These are phyloP conservation scores for Histomonas meleagridis DNA, from an alignment of 208 protist species.

Conservation along the genomic window DNA sequence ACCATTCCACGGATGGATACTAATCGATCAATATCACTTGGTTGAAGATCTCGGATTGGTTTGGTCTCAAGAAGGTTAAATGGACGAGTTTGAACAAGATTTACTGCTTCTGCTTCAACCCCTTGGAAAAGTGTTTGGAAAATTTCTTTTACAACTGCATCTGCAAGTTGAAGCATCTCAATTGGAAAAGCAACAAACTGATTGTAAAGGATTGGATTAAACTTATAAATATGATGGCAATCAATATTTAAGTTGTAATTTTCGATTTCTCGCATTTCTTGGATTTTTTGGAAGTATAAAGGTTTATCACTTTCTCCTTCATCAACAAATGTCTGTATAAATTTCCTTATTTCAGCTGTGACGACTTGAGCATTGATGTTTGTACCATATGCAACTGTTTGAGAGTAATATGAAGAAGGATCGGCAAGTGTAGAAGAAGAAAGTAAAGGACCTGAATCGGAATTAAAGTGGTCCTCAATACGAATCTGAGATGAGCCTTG, in stretches of 20 bases:
- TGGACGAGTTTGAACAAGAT: slow-evolving; percentile 51
- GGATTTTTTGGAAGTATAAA: not conserved
- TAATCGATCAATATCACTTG: slow-evolving; percentile 66
- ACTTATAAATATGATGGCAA: not conserved
- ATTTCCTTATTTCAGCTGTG: not conserved
- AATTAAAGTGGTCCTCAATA: not conserved
- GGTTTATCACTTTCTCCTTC: not conserved
- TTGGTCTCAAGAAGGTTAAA: slow-evolving; percentile 59
- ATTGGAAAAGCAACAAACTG: slow-evolving; percentile 9
- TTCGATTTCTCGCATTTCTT: not conserved
- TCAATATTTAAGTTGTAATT: slow-evolving; percentile 11
- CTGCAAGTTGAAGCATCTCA: slow-evolving; percentile 7
- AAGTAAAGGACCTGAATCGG: not conserved
- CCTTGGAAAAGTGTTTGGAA: slow-evolving; percentile 1
- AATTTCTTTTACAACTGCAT: slow-evolving; percentile 26
- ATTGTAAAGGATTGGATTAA: not conserved
- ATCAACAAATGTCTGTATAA: not conserved
- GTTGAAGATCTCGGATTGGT: slow-evolving; percentile 63
- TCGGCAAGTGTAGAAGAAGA: not conserved
- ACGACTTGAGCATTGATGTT: not conserved
- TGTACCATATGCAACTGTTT: slow-evolving; percentile 21
- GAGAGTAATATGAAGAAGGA: not conserved
- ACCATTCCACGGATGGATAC: slow-evolving; percentile 69
- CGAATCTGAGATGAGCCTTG: not conserved
- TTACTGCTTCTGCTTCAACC: not conserved